phyloP scores from a whole-genome alignment of 2,329 filamentous ascomycete genomes.

The Fusarium sp. region DNA sequence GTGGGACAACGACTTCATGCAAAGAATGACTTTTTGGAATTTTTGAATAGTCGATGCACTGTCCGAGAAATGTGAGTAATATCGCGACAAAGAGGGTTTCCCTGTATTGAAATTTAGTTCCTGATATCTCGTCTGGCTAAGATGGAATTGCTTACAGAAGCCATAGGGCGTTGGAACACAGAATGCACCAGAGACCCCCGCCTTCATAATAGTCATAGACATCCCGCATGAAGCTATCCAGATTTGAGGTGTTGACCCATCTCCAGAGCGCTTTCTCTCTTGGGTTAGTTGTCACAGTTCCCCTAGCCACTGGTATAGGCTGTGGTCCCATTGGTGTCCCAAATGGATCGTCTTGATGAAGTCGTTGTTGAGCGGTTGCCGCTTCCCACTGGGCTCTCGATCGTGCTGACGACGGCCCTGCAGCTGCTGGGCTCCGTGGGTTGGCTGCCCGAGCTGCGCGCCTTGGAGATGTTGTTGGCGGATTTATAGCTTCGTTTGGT shows the following conservation, averaged over 20 bases:
- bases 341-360: conserved; percentile 61
- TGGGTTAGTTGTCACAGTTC: conserved; percentile 54
- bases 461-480: conserved; percentile 34
- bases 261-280: conserved; percentile 88
- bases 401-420: conserved; percentile 61
- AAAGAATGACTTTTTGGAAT: conserved; percentile 76
- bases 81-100: conserved; percentile 87
- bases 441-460: conserved; percentile 32
- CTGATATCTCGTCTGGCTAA: conserved; percentile 2
- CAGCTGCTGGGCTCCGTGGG: conserved; percentile 31
- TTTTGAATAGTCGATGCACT: conserved; percentile 86
- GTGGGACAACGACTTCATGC: conserved; percentile 72
- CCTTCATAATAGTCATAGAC: conserved; percentile 91
- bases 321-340: conserved; percentile 33
- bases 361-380: conserved; percentile 65
- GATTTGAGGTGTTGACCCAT: conserved; percentile 91
- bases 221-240: conserved; percentile 87
- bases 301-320: conserved; percentile 51
- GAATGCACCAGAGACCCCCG: conserved; percentile 87
- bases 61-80: conserved; percentile 86
- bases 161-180: conserved; percentile 79
- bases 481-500: conserved; percentile 55
- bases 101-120: conserved; percentile 57
- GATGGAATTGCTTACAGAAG: conserved; percentile 71
- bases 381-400: conserved; percentile 69